phyloP scores from a whole-genome alignment of 805 yeast genomes.

The Monosporozyma servazzii region DNA sequence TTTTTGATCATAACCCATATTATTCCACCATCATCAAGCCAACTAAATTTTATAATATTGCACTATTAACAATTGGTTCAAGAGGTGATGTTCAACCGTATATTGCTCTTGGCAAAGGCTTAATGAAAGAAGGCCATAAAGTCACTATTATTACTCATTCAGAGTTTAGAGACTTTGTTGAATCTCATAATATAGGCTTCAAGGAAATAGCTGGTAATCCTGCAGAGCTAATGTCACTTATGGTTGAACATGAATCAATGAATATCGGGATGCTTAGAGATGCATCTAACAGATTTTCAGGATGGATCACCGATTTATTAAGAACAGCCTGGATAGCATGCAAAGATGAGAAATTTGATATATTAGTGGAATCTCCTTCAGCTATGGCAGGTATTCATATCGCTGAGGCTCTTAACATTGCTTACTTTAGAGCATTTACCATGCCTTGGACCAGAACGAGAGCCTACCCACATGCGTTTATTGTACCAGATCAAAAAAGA shows the following conservation, averaged over 20 bases:
- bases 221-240: conserved; percentile 78
- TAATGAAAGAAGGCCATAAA: conserved; percentile 69
- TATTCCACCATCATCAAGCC: conserved; percentile 46
- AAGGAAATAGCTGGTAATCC: conserved; percentile 85
- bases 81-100: conserved; percentile 97
- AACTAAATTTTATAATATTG: conserved; percentile 45
- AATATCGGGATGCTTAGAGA: conserved; percentile 76
- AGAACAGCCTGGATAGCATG: conserved; percentile 79
- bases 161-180: conserved; percentile 75
- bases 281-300: conserved; percentile 67
- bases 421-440: conserved; percentile 90
- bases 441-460: conserved; percentile 98
- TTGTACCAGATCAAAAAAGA: conserved; percentile 85
- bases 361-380: conserved; percentile 89
- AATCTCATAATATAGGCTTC: conserved; percentile 56
- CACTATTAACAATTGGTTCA: conserved; percentile 82
- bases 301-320: conserved; percentile 74
- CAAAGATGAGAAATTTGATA: conserved; percentile 50
- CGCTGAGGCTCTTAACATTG: conserved; percentile 83
- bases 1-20: conserved; percentile 57
- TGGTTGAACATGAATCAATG: conserved; percentile 86
- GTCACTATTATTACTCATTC: conserved; percentile 80
- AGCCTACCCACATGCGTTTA: conserved; percentile 93
- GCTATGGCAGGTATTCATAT: conserved; percentile 94
- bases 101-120: conserved; percentile 76